Percentiles rank a stretch among this genome's conserved stretches.
Evolutionary conservation across 2,329 filamentous ascomycete species (phyloP).

Genomic region (Hirsutella minnesotensis): DNA sequence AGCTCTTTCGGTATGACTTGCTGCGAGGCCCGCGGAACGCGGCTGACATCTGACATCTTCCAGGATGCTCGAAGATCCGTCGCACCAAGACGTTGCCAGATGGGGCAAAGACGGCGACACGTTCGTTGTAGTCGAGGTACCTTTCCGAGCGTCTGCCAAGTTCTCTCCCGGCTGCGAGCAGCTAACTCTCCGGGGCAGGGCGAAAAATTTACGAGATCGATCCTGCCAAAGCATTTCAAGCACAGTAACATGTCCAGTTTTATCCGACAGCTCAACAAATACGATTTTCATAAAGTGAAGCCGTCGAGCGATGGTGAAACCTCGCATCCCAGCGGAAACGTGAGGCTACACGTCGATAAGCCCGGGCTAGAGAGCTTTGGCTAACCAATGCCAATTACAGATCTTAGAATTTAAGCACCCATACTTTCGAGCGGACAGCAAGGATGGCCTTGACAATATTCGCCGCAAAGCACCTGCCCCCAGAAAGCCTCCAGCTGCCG

Average conservation of each 20-base stretch:
- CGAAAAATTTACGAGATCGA: slow-evolving; percentile 95
- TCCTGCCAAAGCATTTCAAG: slow-evolving; percentile 97
- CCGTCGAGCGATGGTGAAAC: slow-evolving; percentile 24
- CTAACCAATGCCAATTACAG: slow-evolving; percentile 24
- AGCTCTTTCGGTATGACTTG: slow-evolving; percentile 82
- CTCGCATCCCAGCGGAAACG: slow-evolving; percentile 23
- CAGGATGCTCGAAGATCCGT: slow-evolving; percentile 84
- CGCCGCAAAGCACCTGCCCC: slow-evolving; percentile 88
- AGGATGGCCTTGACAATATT: slow-evolving; percentile 94
- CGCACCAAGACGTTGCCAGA: slow-evolving; percentile 82
- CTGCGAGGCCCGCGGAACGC: background rate
- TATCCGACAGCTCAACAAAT: slow-evolving; percentile 91
- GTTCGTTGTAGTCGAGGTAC: slow-evolving; percentile 92
- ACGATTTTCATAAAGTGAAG: slow-evolving; percentile 96
- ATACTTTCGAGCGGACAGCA: slow-evolving; percentile 90
- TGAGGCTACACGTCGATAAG: slow-evolving; percentile 11
- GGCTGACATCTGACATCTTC: slow-evolving; percentile 6
- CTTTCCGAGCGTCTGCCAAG: background rate
- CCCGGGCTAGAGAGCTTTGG: background rate
- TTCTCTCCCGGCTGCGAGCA: slow-evolving; percentile 1
- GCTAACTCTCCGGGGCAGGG: slow-evolving; percentile 45
- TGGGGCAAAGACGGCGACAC: slow-evolving; percentile 94
- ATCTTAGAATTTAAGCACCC: slow-evolving; percentile 82
- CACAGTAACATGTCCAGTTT: slow-evolving; percentile 98
- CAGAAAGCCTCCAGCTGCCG: slow-evolving; percentile 54